Evolutionary conservation across 2,329 filamentous ascomycete species (phyloP).

Genomic region (Ophiocordyceps camponoti-rufipedis): DNA sequence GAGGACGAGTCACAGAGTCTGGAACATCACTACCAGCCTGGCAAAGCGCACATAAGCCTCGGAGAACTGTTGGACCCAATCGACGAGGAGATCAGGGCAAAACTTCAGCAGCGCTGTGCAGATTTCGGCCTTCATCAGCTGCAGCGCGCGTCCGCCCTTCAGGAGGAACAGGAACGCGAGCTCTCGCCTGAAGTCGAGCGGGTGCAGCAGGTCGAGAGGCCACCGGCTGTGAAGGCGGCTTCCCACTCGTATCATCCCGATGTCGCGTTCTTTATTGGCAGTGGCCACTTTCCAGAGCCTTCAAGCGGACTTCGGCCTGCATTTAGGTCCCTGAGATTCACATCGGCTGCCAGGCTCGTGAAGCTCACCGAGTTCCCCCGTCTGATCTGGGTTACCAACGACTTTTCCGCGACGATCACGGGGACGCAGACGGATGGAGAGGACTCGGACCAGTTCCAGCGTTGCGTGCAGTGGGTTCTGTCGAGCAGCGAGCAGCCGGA

Average conservation of each 20-base stretch:
- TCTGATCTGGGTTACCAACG: slow-evolving; percentile 4
- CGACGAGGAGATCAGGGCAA: background rate
- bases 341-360: background rate
- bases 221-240: slow-evolving; percentile 14
- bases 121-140: slow-evolving; percentile 2
- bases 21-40: slow-evolving; percentile 30
- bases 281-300: background rate
- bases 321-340: background rate
- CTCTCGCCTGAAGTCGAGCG: slow-evolving; percentile 44
- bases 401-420: slow-evolving; percentile 5
- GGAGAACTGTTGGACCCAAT: background rate
- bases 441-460: slow-evolving; percentile 6
- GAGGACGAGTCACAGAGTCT: slow-evolving; percentile 36
- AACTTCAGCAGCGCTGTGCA: background rate
- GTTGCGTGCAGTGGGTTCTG: slow-evolving; percentile 9
- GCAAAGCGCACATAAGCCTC: background rate
- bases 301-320: background rate
- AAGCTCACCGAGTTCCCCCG: slow-evolving; percentile 3
- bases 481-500: background rate
- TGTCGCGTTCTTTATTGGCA: slow-evolving; percentile 10
- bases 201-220: slow-evolving; percentile 35
- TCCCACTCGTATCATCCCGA: slow-evolving; percentile 23
- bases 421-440: background rate
- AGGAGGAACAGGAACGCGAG: slow-evolving; percentile 50
- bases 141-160: background rate